A percentile compares a stretch with the other conserved stretches of the same genome.
Evolutionary conservation across 148 eudicot genomes (phyloP).

Genomic region (Salicornia ramosissima): DNA sequence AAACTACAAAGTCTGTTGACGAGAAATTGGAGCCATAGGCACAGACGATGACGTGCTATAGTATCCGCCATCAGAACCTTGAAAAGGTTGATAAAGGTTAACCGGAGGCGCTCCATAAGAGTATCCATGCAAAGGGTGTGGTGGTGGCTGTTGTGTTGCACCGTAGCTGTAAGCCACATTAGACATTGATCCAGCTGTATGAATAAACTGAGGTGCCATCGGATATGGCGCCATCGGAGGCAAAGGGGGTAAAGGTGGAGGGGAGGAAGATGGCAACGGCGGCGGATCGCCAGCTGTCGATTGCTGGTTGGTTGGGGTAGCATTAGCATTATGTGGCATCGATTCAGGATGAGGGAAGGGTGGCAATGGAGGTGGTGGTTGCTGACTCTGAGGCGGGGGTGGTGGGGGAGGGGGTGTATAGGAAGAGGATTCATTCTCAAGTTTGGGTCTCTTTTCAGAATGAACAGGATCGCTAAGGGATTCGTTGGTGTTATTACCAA

Average conservation of each 20-base stretch:
- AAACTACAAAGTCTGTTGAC: constrained; percentile 38
- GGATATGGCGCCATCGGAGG: constrained; percentile 59
- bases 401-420: constrained; percentile 17
- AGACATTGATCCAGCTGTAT: constrained; percentile 42
- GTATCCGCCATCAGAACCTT: constrained; percentile 54
- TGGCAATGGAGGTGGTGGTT: constrained; percentile 36
- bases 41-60: constrained; percentile 50
- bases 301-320: constrained; percentile 32
- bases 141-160: constrained; percentile 38
- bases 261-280: constrained; percentile 65
- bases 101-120: constrained; percentile 33
- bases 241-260: constrained; percentile 57
- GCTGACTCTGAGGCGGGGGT: constrained; percentile 35
- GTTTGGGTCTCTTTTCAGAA: constrained; percentile 55
- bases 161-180: constrained; percentile 46
- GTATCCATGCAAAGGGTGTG: constrained; percentile 38
- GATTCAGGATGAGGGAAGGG: constrained; percentile 41
- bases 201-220: constrained; percentile 50
- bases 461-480: constrained; percentile 32
- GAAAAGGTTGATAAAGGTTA: constrained; percentile 47
- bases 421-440: constrained; percentile 39
- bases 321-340: constrained; percentile 18
- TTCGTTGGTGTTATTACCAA: constrained; percentile 38
- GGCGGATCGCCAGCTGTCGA: constrained; percentile 36
- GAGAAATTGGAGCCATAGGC: constrained; percentile 60